Base-by-base conservation (phyloP, 2,329 filamentous ascomycete genomes). In the Sarocladium brachiariae region DNA sequence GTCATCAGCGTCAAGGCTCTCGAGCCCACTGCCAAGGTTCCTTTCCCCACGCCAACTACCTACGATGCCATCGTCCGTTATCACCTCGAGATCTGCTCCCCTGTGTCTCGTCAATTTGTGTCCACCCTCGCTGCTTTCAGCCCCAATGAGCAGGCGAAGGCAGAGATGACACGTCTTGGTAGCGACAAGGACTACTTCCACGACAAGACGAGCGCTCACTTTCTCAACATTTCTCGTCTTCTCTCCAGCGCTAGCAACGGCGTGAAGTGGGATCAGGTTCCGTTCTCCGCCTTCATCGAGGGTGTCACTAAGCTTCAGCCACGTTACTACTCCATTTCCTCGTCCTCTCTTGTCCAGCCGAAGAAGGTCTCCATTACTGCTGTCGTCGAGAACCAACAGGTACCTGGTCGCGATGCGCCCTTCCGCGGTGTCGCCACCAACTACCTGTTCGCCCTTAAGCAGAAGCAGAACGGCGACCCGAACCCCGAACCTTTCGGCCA, bases 271-370 rank as follows among this genome's bases (percentile, higher is more conserved):
- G 74, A 81, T 50, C 84, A 83, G 50, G 83, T 96, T 51, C 95
- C 93, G 14, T 97, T 99, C 72, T 96, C 93, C 8, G 84, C 91
- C 60, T 84, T 97, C 60, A 90, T 99, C 58, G 93, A 99, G 75
- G 87, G 89, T 57, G 70, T 99, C 54, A 88, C 84, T 70, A 97
- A 96, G 76, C 83, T 99, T 52, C 93, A 99, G 69, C 92, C 93
- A 34, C 89, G 93, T 47, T 99, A 97, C 77, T 99, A 99, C 75
- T 99, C 95, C 47, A 99, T 99, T 68, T 99, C 93, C 2, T 99
- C 95, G 1, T 97, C 93, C 1, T 96, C 93, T 6, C 69, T 90
- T 8, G 91, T 95, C 14, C 91, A 99, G 65, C 91, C 93, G 65
- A 85, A 95, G 70, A 92, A 90, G 73, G 90, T 99, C 58, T 89